Base-by-base conservation (phyloP, 2,329 filamentous ascomycete species). In the Blastomyces silverae region DNA sequence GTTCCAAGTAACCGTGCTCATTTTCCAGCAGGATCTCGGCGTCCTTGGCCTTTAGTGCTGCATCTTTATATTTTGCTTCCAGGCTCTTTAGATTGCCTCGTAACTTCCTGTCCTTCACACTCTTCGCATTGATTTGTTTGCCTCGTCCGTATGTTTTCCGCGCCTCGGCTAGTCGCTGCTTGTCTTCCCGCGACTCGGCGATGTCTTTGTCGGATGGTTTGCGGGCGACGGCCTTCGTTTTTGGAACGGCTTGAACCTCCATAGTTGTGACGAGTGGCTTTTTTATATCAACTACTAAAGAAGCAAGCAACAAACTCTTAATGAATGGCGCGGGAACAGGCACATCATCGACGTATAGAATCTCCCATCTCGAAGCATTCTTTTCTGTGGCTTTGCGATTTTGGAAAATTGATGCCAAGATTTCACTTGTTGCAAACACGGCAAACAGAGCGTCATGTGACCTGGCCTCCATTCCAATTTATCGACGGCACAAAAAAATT, bases 11-110 rank as follows among this genome's bases (percentile, higher is more conserved):
- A 7, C 94, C 94, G 13, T 84, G 81, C 7, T 88, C 85, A 75
- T 96, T 91, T 77, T 97, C 93, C 64, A 96, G 85, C 71, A 99
- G 80, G 65, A 99, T 94, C 78, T 99, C 94, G 28, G 93, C 91
- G 81, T 97, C 93, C 78, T 96, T 96, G 20, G 94, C 92, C 76
- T 90, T 88, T 46, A 95, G 77, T 0, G 89, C 81, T 0, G 93
- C 93, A 71, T 89, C 85, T 72, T 92, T 86, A 78, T 92, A 93
- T 76, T 94, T 94, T 66, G 81, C 80, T 75, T 99, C 94, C 57
- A 97, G 83, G 1, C 82, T 82, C 73, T 87, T 88, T 61, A 99
- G 79, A 69, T 91, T 96, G 15, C 86, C 84, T 60, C 91, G 88
- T 67, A 97, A 79, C 76, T 97, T 99, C 83, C 90, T 95, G 81